Evolutionary conservation across 2,329 filamentous ascomycete species (phyloP).

Genomic region (Colletotrichum sp.): DNA sequence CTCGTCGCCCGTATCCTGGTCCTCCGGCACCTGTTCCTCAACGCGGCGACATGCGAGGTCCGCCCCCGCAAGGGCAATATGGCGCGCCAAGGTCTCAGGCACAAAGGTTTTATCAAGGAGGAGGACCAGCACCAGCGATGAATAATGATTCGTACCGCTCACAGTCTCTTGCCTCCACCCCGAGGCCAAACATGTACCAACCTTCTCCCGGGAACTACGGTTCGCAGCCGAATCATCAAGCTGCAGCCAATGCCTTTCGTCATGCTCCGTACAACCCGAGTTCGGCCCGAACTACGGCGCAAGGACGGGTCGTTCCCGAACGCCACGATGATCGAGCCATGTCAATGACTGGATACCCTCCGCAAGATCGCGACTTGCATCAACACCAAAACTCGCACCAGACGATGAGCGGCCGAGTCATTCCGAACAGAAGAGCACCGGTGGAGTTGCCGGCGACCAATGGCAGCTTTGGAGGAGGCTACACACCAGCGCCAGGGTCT

Average conservation of each 20-base stretch:
- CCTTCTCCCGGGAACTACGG: constrained; percentile 62
- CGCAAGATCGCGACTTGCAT: constrained; percentile 67
- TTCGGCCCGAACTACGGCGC: constrained; percentile 82
- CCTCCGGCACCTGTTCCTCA: constrained; percentile 53
- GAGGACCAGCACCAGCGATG: constrained; percentile 70
- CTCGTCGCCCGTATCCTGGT: constrained; percentile 49
- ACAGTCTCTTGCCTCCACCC: constrained; percentile 84
- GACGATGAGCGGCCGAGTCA: constrained; percentile 91
- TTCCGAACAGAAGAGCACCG: constrained; percentile 70
- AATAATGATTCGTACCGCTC: constrained; percentile 88
- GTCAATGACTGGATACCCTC: constrained; percentile 83
- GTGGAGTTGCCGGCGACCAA: constrained; percentile 43
- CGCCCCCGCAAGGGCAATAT: constrained; percentile 39
- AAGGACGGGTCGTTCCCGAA: constrained; percentile 90
- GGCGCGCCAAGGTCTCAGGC: constrained; percentile 43
- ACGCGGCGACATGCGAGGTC: constrained; percentile 58
- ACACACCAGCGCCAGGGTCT: constrained; percentile 52
- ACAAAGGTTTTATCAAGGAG: constrained; percentile 66
- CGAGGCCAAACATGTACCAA: constrained; percentile 76
- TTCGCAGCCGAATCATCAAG: constrained; percentile 44
- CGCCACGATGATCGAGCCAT: constrained; percentile 92
- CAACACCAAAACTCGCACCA: constrained; percentile 65
- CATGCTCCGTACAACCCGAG: constrained; percentile 74
- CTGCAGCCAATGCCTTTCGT: constrained; percentile 77
- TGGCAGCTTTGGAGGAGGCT: constrained; percentile 41